Evolutionary conservation across 306 rosid species (phyloP).

Genomic region (Cyclanthera cordifolia): DNA sequence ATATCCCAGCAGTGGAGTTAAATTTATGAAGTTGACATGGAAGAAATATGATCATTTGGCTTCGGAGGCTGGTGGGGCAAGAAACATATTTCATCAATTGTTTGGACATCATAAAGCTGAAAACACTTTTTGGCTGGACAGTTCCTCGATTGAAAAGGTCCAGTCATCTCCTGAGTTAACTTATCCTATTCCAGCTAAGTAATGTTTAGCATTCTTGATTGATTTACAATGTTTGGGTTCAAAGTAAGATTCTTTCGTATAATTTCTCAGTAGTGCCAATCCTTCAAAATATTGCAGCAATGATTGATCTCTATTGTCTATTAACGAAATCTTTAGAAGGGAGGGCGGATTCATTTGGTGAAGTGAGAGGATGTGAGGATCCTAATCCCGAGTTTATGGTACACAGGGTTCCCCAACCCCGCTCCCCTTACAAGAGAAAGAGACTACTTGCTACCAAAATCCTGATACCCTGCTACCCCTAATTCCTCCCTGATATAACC

Average conservation of each 20-base stretch:
- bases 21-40: constrained; percentile 73
- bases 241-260: background rate
- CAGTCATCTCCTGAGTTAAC: constrained; percentile 13
- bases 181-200: constrained; percentile 2
- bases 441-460: too few species aligned
- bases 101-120: constrained; percentile 67
- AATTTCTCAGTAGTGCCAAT: background rate
- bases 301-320: background rate
- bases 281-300: constrained; percentile 3
- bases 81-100: constrained; percentile 55
- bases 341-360: too few species aligned
- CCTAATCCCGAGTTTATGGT: too few species aligned
- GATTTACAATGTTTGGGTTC: background rate
- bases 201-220: constrained; percentile 1
- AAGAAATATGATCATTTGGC: constrained; percentile 60
- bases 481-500: too few species aligned
- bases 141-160: constrained; percentile 93
- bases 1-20: constrained; percentile 32
- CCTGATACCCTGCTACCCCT: too few species aligned
- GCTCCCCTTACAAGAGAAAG: too few species aligned
- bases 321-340: background rate
- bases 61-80: constrained; percentile 72
- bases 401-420: too few species aligned
- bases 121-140: constrained; percentile 94
- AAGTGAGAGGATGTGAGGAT: too few species aligned